Evolutionary conservation across 306 rosid species (phyloP).

Genomic region (Aeschynomene evenia): DNA sequence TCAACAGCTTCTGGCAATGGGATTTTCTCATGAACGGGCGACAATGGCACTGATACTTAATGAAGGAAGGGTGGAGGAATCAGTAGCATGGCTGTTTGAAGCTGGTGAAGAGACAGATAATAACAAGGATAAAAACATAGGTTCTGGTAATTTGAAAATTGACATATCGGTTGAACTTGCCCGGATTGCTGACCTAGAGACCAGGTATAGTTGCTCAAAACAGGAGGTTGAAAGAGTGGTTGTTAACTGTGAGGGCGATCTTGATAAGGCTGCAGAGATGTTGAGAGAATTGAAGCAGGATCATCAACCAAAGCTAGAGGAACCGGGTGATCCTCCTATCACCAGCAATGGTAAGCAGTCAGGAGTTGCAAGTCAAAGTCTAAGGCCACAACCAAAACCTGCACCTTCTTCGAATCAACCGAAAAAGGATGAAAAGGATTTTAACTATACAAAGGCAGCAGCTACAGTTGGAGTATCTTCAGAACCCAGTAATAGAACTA

Average conservation of each 20-base stretch:
- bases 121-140: conserved; percentile 47
- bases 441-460: conserved; percentile 74
- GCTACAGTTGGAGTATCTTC: conserved; percentile 48
- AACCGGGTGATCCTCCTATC: conserved; percentile 71
- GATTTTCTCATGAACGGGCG: conserved; percentile 82
- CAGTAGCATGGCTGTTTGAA: conserved; percentile 84
- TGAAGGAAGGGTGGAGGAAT: conserved; percentile 91
- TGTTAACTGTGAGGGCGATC: conserved; percentile 86
- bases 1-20: conserved; percentile 88
- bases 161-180: conserved; percentile 96
- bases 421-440: conserved; percentile 72
- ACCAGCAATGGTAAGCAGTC: conserved; percentile 61
- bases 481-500: conserved; percentile 57
- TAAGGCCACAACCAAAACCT: conserved; percentile 58
- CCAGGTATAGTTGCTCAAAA: conserved; percentile 63
- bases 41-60: conserved; percentile 83
- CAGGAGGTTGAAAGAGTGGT: conserved; percentile 96
- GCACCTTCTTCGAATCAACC: conserved; percentile 50
- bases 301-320: conserved; percentile 71
- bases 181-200: conserved; percentile 66
- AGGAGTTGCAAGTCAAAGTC: conserved; percentile 48
- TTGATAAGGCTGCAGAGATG: conserved; percentile 75
- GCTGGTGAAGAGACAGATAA: conserved; percentile 63
- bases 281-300: conserved; percentile 67
- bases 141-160: conserved; percentile 68